Evolutionary conservation across 2,329 filamentous ascomycete species (phyloP).

Genomic region (Pleurostoma richardsiae): DNA sequence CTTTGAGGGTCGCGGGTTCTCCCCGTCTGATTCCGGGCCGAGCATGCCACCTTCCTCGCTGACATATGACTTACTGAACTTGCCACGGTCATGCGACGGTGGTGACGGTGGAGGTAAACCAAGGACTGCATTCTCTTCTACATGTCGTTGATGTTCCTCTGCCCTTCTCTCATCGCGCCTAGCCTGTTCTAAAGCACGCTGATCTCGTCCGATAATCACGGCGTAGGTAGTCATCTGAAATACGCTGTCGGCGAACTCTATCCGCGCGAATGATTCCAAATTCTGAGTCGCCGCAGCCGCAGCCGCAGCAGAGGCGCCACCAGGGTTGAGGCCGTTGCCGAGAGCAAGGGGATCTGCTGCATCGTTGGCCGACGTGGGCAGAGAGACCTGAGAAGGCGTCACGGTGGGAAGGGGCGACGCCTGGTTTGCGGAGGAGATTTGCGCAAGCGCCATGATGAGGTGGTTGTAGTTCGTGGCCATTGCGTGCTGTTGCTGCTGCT

Average conservation of each 20-base stretch:
- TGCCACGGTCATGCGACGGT: constrained; percentile 43
- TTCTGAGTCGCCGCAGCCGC: background rate
- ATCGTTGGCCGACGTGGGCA: background rate
- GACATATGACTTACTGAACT: constrained; percentile 60
- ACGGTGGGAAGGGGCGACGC: background rate
- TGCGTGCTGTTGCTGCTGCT: no score
- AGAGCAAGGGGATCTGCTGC: background rate
- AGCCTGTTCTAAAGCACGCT: constrained; percentile 34
- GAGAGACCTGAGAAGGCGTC: background rate
- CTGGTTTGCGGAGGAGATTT: background rate
- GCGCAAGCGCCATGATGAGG: background rate
- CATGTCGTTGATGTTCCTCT: constrained; percentile 36
- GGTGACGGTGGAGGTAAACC: constrained; percentile 48
- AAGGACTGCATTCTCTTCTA: constrained; percentile 39
- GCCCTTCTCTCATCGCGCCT: constrained; percentile 44
- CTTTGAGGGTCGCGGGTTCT: constrained; percentile 40
- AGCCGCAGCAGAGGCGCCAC: background rate
- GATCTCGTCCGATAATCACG: constrained; percentile 8
- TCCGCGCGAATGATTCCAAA: background rate
- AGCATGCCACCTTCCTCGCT: constrained; percentile 67
- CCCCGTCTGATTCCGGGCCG: constrained; percentile 55
- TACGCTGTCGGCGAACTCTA: constrained; percentile 7
- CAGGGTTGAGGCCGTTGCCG: background rate
- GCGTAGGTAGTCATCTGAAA: constrained; percentile 7
- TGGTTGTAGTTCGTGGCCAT: background rate